A percentile compares a stretch with the other conserved stretches of the same genome.
These are phyloP conservation scores for Trichodelitschia bisporula DNA, from an alignment of 495 filamentous ascomycete genomes.

Conservation along the genomic window DNA sequence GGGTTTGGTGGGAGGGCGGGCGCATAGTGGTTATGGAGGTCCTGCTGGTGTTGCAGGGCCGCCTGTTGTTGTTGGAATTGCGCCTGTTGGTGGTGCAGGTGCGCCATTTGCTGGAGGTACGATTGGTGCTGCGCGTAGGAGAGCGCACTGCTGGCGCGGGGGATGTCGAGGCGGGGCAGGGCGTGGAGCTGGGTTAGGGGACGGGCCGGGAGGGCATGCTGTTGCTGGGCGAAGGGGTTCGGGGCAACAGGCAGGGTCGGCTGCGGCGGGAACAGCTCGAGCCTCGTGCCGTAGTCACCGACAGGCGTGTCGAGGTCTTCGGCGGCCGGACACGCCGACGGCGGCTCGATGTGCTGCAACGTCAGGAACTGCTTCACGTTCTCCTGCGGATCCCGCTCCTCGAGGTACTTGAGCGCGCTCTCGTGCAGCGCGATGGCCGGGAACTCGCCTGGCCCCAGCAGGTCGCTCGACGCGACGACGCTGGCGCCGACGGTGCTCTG, in stretches of 20 bases:
- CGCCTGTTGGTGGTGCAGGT: no score
- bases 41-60: no score
- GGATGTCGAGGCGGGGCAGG: constrained; percentile 17
- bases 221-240: neutral
- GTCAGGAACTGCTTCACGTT: constrained; percentile 71
- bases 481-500: no score
- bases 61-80: no score
- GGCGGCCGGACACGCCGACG: no score
- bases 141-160: constrained; percentile 7
- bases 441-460: constrained; percentile 40
- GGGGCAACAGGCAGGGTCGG: no score
- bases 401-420: constrained; percentile 38
- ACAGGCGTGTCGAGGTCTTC: no score
- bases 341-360: constrained; percentile 37
- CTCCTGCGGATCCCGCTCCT: constrained; percentile 61
- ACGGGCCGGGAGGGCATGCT: constrained; percentile 4
- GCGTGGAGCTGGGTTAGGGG: constrained; percentile 11
- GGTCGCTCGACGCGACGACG: constrained; percentile 72
- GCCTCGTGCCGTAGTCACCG: no score
- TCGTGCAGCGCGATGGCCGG: constrained; percentile 44
- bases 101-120: no score
- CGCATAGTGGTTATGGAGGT: no score
- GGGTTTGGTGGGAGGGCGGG: constrained; percentile 4
- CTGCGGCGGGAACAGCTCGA: constrained; percentile 12
- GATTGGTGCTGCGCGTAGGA: no score